These are phyloP conservation scores for Stagonosporopsis vannaccii DNA, from an alignment of 2,329 filamentous ascomycete species.

Conservation along the genomic window DNA sequence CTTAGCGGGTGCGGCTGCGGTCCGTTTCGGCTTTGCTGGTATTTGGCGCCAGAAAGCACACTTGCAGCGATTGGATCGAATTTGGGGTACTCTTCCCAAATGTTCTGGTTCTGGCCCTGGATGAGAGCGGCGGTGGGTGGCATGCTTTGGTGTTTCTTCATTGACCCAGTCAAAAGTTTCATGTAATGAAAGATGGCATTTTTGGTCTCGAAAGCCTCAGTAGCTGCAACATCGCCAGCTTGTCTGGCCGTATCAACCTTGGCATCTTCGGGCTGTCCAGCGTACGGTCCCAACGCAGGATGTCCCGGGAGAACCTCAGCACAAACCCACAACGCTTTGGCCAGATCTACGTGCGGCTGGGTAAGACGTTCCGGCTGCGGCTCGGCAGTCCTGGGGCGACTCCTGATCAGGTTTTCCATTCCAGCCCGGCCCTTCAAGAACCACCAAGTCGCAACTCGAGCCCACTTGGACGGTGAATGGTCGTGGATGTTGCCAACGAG, in stretches of 20 bases:
- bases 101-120: slow-evolving; percentile 78
- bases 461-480: slow-evolving; percentile 71
- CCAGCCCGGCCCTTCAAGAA: slow-evolving; percentile 81
- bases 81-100: slow-evolving; percentile 81
- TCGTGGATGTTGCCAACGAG: slow-evolving; percentile 70
- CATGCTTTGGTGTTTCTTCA: slow-evolving; percentile 83
- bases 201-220: slow-evolving; percentile 58
- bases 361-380: slow-evolving; percentile 60
- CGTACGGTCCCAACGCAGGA: slow-evolving; percentile 38
- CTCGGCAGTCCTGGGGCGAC: slow-evolving; percentile 64
- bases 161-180: slow-evolving; percentile 78
- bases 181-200: slow-evolving; percentile 69
- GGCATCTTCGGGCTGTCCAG: slow-evolving; percentile 30
- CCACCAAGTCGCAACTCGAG: slow-evolving; percentile 84
- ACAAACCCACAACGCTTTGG: slow-evolving; percentile 84
- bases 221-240: slow-evolving; percentile 55
- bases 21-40: slow-evolving; percentile 38
- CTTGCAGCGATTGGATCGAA: slow-evolving; percentile 75
- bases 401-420: slow-evolving; percentile 75
- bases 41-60: slow-evolving; percentile 60
- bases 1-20: slow-evolving; percentile 51
- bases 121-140: slow-evolving; percentile 70
- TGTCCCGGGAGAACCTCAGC: slow-evolving; percentile 52
- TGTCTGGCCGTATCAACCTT: slow-evolving; percentile 50
- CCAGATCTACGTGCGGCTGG: slow-evolving; percentile 84